Evolutionary conservation across 345 rosid species (phyloP), one percentile per base, ranked within the genome.

Genomic region (Noccaea bulbosa): DNA sequence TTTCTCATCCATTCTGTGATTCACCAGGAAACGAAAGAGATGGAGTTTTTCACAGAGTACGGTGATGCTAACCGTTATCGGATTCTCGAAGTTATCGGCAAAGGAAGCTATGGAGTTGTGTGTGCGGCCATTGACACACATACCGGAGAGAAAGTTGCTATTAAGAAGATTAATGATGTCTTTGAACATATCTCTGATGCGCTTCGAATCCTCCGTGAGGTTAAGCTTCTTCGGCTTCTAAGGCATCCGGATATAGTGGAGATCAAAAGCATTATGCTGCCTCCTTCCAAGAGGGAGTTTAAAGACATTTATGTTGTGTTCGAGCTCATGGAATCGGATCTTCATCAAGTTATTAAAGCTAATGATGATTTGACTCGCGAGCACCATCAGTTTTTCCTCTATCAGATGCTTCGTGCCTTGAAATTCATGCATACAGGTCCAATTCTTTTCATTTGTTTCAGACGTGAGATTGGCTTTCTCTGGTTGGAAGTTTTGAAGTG

Each of bases 281-380:
- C 96, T 37, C 95, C 97, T 45, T 91, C 99, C 1, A 91, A 91
- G 72, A 83, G 97, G 76, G 98, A 93, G 76, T 93, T 93, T 76
- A 89, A 67, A 79, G 99, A 93, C 69, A 91, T 93, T 69, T 90
- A 78, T 82, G 93, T 93, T 72, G 96, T 93, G 56, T 93, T 93
- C 79, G 96, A 93, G 86, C 95, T 93, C 32, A 93, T 93, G 97
- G 97, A 94, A 75, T 94, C 99, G 37, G 99, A 94, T 82, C 96
- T 94, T 71, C 99, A 94, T 77, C 98, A 94, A 79, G 99, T 94
- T 77, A 91, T 94, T 60, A 91, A 91, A 84, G 96, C 98, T 68
- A 94, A 94, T 68, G 93, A 91, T 76, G 99, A 94, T 74, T 79
- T 94, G 81, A 94, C 98, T 8, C 84, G 85, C 7, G 99, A 94